Evolutionary conservation across 192 early-diverging fungal species (phyloP).

Genomic region (Podila clonocystis): DNA sequence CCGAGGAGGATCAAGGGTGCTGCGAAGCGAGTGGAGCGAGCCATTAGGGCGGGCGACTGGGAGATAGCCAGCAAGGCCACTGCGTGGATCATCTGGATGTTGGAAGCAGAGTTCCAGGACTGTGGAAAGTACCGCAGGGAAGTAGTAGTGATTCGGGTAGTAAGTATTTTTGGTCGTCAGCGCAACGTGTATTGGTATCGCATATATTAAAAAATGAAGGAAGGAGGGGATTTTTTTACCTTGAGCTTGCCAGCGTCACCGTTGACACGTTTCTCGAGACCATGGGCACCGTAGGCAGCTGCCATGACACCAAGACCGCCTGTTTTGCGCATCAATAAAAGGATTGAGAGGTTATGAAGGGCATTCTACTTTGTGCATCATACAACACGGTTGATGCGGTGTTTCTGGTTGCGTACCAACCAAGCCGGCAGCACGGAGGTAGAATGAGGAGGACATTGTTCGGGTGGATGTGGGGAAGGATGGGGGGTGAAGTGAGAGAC

Average conservation of each 20-base stretch:
- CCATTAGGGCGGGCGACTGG: conserved; percentile 42
- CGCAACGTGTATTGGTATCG: no score
- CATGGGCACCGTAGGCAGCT: conserved; percentile 43
- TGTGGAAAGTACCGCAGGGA: conserved; percentile 1
- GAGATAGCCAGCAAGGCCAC: conserved; percentile 60
- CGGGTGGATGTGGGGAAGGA: no score
- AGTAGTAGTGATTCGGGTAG: neutral
- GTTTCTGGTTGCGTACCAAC: conserved; percentile 9
- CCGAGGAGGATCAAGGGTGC: conserved; percentile 63
- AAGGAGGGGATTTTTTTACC: conserved; percentile 6
- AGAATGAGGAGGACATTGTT: conserved; percentile 22
- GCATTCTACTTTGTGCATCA: neutral
- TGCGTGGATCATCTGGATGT: conserved; percentile 64
- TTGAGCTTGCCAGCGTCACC: conserved; percentile 37
- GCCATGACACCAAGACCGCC: conserved; percentile 38
- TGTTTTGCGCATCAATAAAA: neutral
- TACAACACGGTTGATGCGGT: neutral
- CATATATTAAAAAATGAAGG: neutral
- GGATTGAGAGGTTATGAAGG: no score
- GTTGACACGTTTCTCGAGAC: conserved; percentile 48
- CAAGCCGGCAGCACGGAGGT: conserved; percentile 35
- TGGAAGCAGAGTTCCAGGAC: conserved; percentile 64
- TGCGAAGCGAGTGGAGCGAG: conserved; percentile 40
- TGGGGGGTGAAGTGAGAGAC: no score
- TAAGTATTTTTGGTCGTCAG: no score